Evolutionary conservation across 2,329 filamentous ascomycete genomes (phyloP), one percentile per base, ranked within the genome.

Genomic region (Tolypocladium inflatum): DNA sequence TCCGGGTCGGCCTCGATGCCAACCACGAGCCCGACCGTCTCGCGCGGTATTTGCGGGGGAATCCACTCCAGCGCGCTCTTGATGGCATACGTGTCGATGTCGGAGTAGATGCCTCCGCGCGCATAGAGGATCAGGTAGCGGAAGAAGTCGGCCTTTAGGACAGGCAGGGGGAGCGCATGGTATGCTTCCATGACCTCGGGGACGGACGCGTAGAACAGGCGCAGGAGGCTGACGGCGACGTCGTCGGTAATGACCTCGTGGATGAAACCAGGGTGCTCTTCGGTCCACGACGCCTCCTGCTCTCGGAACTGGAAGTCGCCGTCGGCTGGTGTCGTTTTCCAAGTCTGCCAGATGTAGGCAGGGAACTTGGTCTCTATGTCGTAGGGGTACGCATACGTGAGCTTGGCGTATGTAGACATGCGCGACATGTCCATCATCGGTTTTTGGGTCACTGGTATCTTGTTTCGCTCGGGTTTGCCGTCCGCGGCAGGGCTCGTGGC

Each of bases 311-410:
- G 75, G 70, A 99, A 99, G 61, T 89, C 80, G 55, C 84, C 80
- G 26, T 90, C 88, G 1, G 86, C 82, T 0, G 93, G 92, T 1
- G 85, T 89, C 68, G 85, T 87, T 73, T 95, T 97, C 94, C 94
- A 99, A 17, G 94, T 99, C 79, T 99, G 94, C 94, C 94, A 99
- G 69, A 99, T 95, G 78, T 96, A 97, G 58, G 91, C 92, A 3
- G 94, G 94, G 72, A 97, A 97, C 72, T 93, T 96, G 65, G 80
- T 74, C 68, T 91, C 85, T 62, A 93, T 80, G 68, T 96, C 89
- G 79, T 97, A 99, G 23, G 92, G 91, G 73, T 94, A 97, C 66
- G 95, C 89, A 77, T 96, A 97, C 56, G 87, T 87, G 58, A 99
- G 84, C 75, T 94, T 96, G 77, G 82, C 88, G 79, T 78, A 80